These are phyloP conservation scores for Lomentospora prolificans DNA, from an alignment of 2,329 filamentous ascomycete species.

Conservation along the genomic window DNA sequence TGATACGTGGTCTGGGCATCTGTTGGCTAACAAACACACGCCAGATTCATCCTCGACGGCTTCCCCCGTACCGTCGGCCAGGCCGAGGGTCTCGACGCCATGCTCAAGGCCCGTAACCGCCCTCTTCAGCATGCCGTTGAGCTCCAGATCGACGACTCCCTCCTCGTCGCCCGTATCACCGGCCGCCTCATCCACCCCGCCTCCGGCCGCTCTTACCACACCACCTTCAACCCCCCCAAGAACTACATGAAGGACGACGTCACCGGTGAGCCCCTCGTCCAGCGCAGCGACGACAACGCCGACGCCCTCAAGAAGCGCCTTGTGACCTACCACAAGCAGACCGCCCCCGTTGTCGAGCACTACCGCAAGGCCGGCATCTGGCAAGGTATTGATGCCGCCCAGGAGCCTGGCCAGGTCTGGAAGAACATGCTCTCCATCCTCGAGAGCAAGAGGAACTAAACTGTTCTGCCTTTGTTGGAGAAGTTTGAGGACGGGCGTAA, in stretches of 20 bases:
- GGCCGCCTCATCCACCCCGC: conserved; percentile 92
- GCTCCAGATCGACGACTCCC: conserved; percentile 89
- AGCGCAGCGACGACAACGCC: conserved; percentile 94
- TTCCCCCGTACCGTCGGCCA: conserved; percentile 96
- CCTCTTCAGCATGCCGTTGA: conserved; percentile 91
- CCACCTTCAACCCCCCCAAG: conserved; percentile 98
- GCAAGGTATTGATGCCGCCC: conserved; percentile 88
- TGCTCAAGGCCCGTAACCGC: conserved; percentile 71
- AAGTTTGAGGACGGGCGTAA: not conserved
- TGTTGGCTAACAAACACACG: not conserved
- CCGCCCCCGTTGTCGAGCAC: conserved; percentile 83
- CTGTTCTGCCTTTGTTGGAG: too few species aligned
- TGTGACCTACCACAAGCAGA: conserved; percentile 88
- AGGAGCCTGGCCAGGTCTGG: conserved; percentile 94
- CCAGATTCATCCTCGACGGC: conserved; percentile 94
- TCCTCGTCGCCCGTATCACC: conserved; percentile 92
- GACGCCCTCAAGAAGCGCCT: conserved; percentile 93
- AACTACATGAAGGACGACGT: conserved; percentile 88
- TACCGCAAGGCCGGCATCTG: conserved; percentile 98
- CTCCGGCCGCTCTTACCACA: conserved; percentile 94
- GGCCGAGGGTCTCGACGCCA: conserved; percentile 86
- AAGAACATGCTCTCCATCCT: conserved; percentile 83
- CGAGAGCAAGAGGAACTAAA: conserved; percentile 40
- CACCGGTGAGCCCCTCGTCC: conserved; percentile 91
- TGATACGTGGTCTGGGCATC: too few species aligned